These are phyloP conservation scores for Malassezia japonica DNA, from an alignment of 1,284 basidiomycete species.

Conservation along the genomic window DNA sequence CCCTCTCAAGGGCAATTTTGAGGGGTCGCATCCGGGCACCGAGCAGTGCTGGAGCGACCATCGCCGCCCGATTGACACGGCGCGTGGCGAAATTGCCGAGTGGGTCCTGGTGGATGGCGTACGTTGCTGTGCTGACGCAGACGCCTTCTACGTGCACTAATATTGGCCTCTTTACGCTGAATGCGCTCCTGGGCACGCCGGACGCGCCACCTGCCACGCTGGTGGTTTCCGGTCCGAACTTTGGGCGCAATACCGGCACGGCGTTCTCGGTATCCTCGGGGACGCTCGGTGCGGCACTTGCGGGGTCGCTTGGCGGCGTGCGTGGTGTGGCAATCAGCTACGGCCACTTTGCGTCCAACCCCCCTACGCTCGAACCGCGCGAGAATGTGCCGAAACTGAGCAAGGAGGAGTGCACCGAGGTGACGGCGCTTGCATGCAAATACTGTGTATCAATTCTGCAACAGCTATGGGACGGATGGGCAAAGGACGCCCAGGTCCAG, in stretches of 20 bases:
- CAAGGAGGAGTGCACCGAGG: constrained; percentile 6
- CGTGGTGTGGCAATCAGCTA: constrained; percentile 36
- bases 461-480: constrained; percentile 33
- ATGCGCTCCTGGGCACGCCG: constrained; percentile 21
- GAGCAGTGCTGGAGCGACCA: constrained; percentile 32
- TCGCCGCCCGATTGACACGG: constrained; percentile 25
- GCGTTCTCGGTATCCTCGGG: constrained; percentile 43
- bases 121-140: constrained; percentile 10
- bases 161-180: constrained; percentile 36
- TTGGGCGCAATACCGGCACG: constrained; percentile 43
- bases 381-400: constrained; percentile 19
- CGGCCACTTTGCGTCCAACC: constrained; percentile 33
- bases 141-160: constrained; percentile 44
- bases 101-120: constrained; percentile 43
- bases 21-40: constrained; percentile 25
- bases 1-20: constrained; percentile 29
- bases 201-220: constrained; percentile 26
- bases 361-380: constrained; percentile 24
- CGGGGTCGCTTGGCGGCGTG: constrained; percentile 32
- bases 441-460: constrained; percentile 24
- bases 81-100: constrained; percentile 36
- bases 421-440: constrained; percentile 22
- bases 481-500: constrained; percentile 24
- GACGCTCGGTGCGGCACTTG: constrained; percentile 42
- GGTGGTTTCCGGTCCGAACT: constrained; percentile 46